A percentile compares a stretch with the other conserved stretches of the same genome.
Conservation (phyloP, 306 rosid genomes). For the Cicer pinnatifidum region DNA sequence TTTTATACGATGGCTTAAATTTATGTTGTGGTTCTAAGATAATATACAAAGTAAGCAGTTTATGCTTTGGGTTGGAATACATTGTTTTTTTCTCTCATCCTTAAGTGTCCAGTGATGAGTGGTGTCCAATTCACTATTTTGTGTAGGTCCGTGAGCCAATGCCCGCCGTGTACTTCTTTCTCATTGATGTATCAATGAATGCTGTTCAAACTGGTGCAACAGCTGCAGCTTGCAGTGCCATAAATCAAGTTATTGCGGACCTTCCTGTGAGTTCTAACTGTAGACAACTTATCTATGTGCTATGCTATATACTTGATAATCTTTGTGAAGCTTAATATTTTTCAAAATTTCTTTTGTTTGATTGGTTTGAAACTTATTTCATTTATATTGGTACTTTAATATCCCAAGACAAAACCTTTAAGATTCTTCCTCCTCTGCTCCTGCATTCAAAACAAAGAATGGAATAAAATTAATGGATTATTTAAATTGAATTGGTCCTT, state of each 20-base stretch:
- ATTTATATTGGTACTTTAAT: slow-evolving; percentile 24
- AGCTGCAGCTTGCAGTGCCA: slow-evolving; percentile 99
- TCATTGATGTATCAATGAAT: slow-evolving; percentile 94
- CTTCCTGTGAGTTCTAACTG: slow-evolving; percentile 83
- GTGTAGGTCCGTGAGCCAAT: slow-evolving; percentile 95
- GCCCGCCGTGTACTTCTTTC: slow-evolving; percentile 96
- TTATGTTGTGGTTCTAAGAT: slow-evolving; percentile 22
- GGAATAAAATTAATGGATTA: background rate
- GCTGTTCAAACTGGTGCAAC: slow-evolving; percentile 98
- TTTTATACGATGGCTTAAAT: slow-evolving; percentile 10
- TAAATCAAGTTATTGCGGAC: slow-evolving; percentile 86
- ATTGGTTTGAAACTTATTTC: slow-evolving; percentile 39
- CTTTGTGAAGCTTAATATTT: slow-evolving; percentile 31
- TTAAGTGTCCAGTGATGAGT: slow-evolving; percentile 25
- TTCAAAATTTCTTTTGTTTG: slow-evolving; percentile 39
- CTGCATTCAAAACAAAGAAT: slow-evolving; percentile 17
- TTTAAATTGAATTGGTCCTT: slow-evolving; percentile 24
- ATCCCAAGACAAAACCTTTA: slow-evolving; percentile 25
- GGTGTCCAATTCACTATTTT: slow-evolving; percentile 37
- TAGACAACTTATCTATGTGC: slow-evolving; percentile 15
- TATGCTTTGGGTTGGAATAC: slow-evolving; percentile 31
- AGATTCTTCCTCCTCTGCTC: slow-evolving; percentile 13
- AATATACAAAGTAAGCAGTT: slow-evolving; percentile 13
- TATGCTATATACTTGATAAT: slow-evolving; percentile 7
- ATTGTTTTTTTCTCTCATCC: slow-evolving; percentile 1